Conservation (phyloP, 441 rosid genomes). For the Codiaeum variegatum region DNA sequence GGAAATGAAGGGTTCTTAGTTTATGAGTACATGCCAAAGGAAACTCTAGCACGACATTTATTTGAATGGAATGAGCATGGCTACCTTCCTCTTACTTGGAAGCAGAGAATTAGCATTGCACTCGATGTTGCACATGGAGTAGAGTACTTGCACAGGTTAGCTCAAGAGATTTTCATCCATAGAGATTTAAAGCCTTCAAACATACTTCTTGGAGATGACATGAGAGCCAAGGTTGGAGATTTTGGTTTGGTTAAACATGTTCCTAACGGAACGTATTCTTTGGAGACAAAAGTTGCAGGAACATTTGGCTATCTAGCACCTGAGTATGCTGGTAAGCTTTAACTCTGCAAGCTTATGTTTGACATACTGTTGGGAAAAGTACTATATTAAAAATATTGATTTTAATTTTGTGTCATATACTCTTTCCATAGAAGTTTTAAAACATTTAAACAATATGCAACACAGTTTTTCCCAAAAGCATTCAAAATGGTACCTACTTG, state of each 20-base stretch:
- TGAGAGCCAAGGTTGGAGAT: constrained; percentile 82
- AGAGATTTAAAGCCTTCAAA: constrained; percentile 75
- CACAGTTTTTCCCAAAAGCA: no score
- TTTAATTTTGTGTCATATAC: no score
- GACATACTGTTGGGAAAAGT: no score
- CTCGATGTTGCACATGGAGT: constrained; percentile 73
- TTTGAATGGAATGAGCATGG: constrained; percentile 44
- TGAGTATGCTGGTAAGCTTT: constrained; percentile 66
- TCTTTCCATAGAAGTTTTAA: no score
- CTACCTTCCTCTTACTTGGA: constrained; percentile 53
- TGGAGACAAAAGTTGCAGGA: constrained; percentile 73
- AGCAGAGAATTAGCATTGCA: constrained; percentile 59
- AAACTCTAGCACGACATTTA: constrained; percentile 59
- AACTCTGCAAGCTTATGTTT: no score
- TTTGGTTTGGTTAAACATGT: constrained; percentile 74
- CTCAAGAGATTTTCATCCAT: constrained; percentile 74
- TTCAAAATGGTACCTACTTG: no score
- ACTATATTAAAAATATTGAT: no score
- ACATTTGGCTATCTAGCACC: constrained; percentile 89
- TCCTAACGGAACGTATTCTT: constrained; percentile 67
- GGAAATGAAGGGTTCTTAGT: constrained; percentile 68
- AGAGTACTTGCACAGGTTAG: constrained; percentile 70
- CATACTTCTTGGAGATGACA: constrained; percentile 71
- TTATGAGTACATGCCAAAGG: constrained; percentile 78
- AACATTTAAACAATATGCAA: no score